phyloP scores from a whole-genome alignment of 352 stramenopile species.

The Pythium phragmitis region DNA sequence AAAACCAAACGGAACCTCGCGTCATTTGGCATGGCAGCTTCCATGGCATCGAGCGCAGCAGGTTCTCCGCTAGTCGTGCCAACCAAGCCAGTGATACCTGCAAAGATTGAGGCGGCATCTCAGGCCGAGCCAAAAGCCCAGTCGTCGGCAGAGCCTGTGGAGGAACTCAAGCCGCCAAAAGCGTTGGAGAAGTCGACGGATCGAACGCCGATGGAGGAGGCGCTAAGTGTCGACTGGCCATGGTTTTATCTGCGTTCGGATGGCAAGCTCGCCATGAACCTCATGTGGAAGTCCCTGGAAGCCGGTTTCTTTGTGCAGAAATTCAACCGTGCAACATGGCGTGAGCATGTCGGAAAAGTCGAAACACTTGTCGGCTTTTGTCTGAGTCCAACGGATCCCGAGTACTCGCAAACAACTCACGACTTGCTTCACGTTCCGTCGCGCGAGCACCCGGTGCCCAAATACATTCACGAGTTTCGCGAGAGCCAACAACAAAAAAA shows the following conservation, averaged over 20 bases:
- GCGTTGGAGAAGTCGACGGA: conserved; percentile 2
- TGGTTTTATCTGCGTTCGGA: conserved; percentile 81
- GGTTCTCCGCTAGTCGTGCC: background rate
- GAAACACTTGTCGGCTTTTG: conserved; percentile 23
- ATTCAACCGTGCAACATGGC: conserved; percentile 21
- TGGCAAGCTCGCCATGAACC: conserved; percentile 84
- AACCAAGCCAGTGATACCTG: conserved; percentile 6
- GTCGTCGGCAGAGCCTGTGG: background rate
- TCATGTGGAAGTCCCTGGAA: conserved; percentile 76
- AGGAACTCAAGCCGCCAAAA: conserved; percentile 6
- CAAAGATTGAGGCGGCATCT: background rate
- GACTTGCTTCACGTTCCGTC: conserved; percentile 18
- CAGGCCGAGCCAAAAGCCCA: conserved; percentile 1
- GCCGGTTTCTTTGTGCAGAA: conserved; percentile 61
- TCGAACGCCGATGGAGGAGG: conserved; percentile 27
- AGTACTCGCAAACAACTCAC: conserved; percentile 11
- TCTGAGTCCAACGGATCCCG: conserved; percentile 7
- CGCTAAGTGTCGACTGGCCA: conserved; percentile 63
- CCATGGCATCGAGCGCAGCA: background rate
- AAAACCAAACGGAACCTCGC: conserved; percentile 37
- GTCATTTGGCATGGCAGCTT: conserved; percentile 4
- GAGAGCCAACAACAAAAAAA: conserved; percentile 50
- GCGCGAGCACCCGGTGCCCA: conserved; percentile 37
- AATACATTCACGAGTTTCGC: conserved; percentile 52
- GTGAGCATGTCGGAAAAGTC: conserved; percentile 16